Conservation (phyloP, 1,139 yeast species). For the Zygotorulaspora mrakii region DNA sequence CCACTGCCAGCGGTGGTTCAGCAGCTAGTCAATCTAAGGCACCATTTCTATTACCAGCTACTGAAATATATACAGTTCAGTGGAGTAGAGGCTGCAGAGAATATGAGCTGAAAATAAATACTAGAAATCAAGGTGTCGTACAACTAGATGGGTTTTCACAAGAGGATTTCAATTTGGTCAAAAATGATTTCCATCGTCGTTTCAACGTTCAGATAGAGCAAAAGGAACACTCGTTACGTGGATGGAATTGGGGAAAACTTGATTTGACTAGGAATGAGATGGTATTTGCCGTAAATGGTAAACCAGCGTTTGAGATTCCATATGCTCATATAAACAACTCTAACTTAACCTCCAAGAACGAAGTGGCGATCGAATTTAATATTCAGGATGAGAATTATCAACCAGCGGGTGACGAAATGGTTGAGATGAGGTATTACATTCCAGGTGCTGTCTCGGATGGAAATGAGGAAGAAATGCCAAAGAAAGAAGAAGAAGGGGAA, state of each 20-base stretch:
- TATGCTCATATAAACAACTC: slow-evolving; percentile 76
- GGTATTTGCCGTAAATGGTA: slow-evolving; percentile 78
- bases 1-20: slow-evolving; percentile 54
- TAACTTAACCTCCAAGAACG: slow-evolving; percentile 89
- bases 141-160: slow-evolving; percentile 88
- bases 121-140: slow-evolving; percentile 82
- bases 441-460: slow-evolving; percentile 68
- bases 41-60: slow-evolving; percentile 82
- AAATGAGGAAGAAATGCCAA: slow-evolving; percentile 32
- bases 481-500: slow-evolving; percentile 9
- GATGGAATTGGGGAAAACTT: slow-evolving; percentile 98
- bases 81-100: slow-evolving; percentile 97
- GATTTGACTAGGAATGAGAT: slow-evolving; percentile 91
- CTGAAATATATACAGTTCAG: slow-evolving; percentile 70
- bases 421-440: slow-evolving; percentile 86
- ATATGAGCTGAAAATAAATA: slow-evolving; percentile 81
- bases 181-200: slow-evolving; percentile 77
- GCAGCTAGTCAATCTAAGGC: slow-evolving; percentile 46
- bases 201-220: slow-evolving; percentile 71
- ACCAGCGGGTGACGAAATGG: slow-evolving; percentile 89
- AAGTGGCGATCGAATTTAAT: slow-evolving; percentile 85
- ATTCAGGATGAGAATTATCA: slow-evolving; percentile 55
- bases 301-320: slow-evolving; percentile 90
- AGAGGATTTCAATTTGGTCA: slow-evolving; percentile 73
- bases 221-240: slow-evolving; percentile 87